These are phyloP conservation scores for Brassica nigra DNA, from an alignment of 345 rosid species.

Conservation along the genomic window DNA sequence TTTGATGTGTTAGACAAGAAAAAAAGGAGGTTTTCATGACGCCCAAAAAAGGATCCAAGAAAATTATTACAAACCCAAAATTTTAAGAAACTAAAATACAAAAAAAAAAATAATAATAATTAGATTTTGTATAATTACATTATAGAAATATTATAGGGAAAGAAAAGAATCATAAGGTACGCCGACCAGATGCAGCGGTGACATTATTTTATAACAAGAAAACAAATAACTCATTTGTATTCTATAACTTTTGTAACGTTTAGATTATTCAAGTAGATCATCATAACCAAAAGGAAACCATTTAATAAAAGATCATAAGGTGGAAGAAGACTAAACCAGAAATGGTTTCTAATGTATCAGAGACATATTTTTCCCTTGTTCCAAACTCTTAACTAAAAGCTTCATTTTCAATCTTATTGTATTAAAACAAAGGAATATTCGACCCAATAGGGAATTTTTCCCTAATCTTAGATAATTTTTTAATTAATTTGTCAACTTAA, in stretches of 20 bases:
- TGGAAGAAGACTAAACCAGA: neutral
- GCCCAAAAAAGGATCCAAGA: slow-evolving; percentile 1
- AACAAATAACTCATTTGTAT: slow-evolving; percentile 18
- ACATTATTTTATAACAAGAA: slow-evolving; percentile 23
- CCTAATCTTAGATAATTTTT: slow-evolving; percentile 24
- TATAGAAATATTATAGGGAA: neutral
- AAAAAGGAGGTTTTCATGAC: slow-evolving; percentile 3
- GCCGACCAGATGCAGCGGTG: slow-evolving; percentile 39
- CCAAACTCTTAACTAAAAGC: neutral
- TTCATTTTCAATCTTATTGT: neutral
- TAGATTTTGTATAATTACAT: neutral
- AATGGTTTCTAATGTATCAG: slow-evolving; percentile 27
- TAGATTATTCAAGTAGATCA: slow-evolving; percentile 10
- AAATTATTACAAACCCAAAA: slow-evolving; percentile 1
- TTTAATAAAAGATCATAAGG: neutral
- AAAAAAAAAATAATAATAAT: neutral
- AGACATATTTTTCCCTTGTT: slow-evolving; percentile 26
- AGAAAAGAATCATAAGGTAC: slow-evolving; percentile 28
- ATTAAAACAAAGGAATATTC: slow-evolving; percentile 27
- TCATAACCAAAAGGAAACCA: neutral
- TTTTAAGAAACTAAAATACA: neutral
- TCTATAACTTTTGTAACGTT: slow-evolving; percentile 6
- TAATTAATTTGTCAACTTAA: slow-evolving; percentile 20
- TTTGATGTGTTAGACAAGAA: neutral
- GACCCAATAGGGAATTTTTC: neutral